Evolutionary conservation across 2,329 filamentous ascomycete species (phyloP), one percentile per base, ranked within the genome.

Genomic region (Didymella exigua): DNA sequence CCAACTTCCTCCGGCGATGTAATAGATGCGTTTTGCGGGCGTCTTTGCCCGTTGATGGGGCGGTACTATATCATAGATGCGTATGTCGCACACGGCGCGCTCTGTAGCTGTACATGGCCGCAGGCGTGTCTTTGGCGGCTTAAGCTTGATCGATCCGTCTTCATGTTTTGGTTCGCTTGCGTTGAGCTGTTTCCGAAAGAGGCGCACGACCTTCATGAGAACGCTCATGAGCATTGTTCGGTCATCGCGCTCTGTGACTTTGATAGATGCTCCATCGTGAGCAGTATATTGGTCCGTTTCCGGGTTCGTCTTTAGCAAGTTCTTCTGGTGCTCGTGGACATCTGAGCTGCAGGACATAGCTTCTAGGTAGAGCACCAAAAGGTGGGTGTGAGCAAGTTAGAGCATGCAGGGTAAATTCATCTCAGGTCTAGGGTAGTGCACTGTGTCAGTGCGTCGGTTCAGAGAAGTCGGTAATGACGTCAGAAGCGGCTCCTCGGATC

Each of bases 1-100:
- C 79, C 84, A 86, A 3, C 81, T 82, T 6, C 84, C 84, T 1
- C 84, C 84, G 0, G 77, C 76, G 58, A 84, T 84, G 55, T 85
- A 86, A 56, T 82, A 80, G 21, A 86, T 70, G 4, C 74, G 67
- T 56, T 72, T 75, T 19, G 51, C 66, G 11, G 54, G 51, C 23
- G 51, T 47, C 37, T 58, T 58, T 5, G 45, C 36, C 0, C 48
- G 10, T 14, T 53, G 42, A 1, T 56, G 60, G 2, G 66, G 66
- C 4, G 72, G 59, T 9, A 62, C 40, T 5, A 81, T 56, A 44
- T 81, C 79, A 68, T 82, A 83, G 18, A 82, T 69, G 59, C 75
- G 76, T 11, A 81, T 75, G 40, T 72, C 77, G 34, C 76, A 74
- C 11, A 79, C 72, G 41, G 63, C 67, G 8, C 77, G 72, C 58